phyloP scores from a whole-genome alignment of 208 protist species.

The Leishmania tropica region DNA sequence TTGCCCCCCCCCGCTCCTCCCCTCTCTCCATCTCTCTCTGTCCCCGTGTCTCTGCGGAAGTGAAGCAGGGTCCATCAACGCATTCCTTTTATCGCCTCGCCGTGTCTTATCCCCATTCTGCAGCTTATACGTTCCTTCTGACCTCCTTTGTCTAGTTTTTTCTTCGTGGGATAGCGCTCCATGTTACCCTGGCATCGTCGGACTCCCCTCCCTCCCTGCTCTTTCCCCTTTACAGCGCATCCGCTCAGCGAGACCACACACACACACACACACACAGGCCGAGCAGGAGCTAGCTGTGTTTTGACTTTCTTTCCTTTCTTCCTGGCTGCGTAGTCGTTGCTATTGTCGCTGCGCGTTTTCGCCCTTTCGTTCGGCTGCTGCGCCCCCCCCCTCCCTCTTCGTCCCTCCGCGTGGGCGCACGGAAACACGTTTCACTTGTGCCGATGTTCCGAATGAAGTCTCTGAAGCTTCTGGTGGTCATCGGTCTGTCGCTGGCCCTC shows the following conservation, averaged over 20 bases:
- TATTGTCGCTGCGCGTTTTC: not conserved
- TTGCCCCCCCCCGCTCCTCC: not conserved
- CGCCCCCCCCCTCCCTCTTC: not conserved
- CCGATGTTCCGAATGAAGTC: constrained; percentile 8
- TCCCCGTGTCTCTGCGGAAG: not conserved
- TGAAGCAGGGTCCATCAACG: not conserved
- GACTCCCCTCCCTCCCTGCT: not conserved
- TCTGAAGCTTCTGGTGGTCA: constrained; percentile 1
- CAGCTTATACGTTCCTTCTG: not conserved
- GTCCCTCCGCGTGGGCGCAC: not conserved
- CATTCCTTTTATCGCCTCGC: not conserved
- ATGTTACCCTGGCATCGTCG: not conserved
- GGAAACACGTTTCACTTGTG: not conserved
- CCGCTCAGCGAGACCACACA: not conserved
- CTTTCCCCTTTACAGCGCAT: not conserved
- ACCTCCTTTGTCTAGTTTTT: not conserved
- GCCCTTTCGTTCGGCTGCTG: not conserved
- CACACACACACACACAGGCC: not conserved
- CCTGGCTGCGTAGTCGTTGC: not conserved
- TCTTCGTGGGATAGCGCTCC: not conserved
- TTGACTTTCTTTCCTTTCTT: not conserved
- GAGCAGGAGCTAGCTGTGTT: not conserved
- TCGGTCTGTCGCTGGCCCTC: constrained; percentile 24
- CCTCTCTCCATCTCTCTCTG: not conserved
- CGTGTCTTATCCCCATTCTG: not conserved